Base-by-base conservation (phyloP, 208 protist species). In the Zelonia costaricensis region DNA sequence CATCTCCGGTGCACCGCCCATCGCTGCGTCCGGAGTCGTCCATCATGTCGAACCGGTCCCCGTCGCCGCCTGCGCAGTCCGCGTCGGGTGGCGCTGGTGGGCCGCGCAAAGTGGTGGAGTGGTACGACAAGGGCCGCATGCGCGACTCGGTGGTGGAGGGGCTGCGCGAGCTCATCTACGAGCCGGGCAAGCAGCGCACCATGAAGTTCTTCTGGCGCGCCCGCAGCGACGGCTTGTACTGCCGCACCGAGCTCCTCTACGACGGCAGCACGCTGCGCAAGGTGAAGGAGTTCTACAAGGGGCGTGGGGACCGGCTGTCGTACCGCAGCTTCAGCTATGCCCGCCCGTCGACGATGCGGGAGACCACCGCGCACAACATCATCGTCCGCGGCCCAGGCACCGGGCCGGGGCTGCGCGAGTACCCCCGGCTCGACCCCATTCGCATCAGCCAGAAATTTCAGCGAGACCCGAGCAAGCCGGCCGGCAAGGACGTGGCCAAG, bases 171-270 rank as follows among this genome's bases (percentile, higher is more conserved):
- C 74, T 92, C 33, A 82, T 83, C 35, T 74, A 86, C 59, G 77
- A 91, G 56, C 78, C 77, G 25, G 84, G 84, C 10, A 69, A 80
- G 54, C 56, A 80, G 51, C 84, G 88, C 28, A 87, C 70, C 15
- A 93, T 96, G 88, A 81, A 79, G 15, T 96, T 94, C 43, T 96
- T 91, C 66, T 88, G 81, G 71, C 57, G 76, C n/a, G 84, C 88
- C 1, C 80, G 91, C 55, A 77, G 86, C 51, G 91, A 96, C 68
- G 91, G 91, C 6, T 66, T 96, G 15, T 84, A 67, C 75, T 71
- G 66, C n/a, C 75, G 91, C 23, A 73, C 78, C 13, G 86, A 96
- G 64, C 46, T 91, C 27, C 90, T 96, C 30, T 88, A 84, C 66
- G 82, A 93, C 43, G 59, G 42, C 13, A 55, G 40, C 20, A 69